These are phyloP conservation scores for Zoysia pacifica DNA, from an alignment of 176 grass and related monocot genomes.

Conservation along the genomic window DNA sequence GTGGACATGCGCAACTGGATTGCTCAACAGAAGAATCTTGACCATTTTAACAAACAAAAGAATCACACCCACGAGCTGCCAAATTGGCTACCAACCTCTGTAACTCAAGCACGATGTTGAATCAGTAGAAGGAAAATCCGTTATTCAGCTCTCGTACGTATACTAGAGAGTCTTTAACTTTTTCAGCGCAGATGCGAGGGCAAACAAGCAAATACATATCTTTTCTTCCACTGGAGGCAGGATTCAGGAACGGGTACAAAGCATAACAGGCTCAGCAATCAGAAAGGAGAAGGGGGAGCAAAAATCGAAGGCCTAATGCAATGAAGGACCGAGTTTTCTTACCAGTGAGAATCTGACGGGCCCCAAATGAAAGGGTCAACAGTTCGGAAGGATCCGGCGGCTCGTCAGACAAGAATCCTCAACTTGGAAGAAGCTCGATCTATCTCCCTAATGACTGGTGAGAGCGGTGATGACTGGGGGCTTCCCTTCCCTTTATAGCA, in stretches of 20 bases:
- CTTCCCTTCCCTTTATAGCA: not conserved
- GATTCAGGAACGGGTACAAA: too few relatives aligned
- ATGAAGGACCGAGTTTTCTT: not conserved
- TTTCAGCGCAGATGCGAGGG: not conserved
- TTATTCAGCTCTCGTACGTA: too few relatives aligned
- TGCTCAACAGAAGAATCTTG: too few relatives aligned
- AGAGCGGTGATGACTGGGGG: too few relatives aligned
- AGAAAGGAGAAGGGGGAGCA: not conserved
- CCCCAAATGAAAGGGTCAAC: not conserved
- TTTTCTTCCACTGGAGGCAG: too few relatives aligned
- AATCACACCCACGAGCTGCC: too few relatives aligned
- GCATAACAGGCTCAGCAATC: not conserved
- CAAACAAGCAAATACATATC: slow-evolving; percentile 9
- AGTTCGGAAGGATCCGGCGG: slow-evolving; percentile 5
- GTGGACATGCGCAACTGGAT: too few relatives aligned
- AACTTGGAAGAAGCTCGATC: not conserved
- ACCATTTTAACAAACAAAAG: too few relatives aligned
- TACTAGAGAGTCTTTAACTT: too few relatives aligned
- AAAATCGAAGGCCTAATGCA: slow-evolving; percentile 10
- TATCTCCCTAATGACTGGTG: not conserved
- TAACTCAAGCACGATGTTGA: too few relatives aligned
- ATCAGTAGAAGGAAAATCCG: too few relatives aligned
- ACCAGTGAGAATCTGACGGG: slow-evolving; percentile 12
- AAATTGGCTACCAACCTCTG: too few relatives aligned
- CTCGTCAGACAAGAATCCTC: not conserved